Evolutionary conservation across 179 eudicot genomes (phyloP).

Genomic region (Gypsophila paniculata): DNA sequence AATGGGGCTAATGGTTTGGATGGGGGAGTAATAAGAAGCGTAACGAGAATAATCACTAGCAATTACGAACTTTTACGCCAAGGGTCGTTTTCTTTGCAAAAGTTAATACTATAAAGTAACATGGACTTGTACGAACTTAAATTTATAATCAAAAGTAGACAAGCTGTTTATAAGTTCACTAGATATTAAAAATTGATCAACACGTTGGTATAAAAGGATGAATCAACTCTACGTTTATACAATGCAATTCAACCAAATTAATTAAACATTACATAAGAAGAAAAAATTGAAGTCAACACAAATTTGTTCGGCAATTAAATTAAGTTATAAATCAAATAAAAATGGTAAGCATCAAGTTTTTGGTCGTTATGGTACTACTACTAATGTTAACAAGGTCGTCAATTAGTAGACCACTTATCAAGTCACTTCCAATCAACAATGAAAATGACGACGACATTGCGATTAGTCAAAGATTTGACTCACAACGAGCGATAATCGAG

Average conservation of each 20-base stretch:
- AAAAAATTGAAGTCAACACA: not conserved
- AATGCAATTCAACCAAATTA: not conserved
- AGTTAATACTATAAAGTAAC: not conserved
- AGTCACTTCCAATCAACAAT: not conserved
- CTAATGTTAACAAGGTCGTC: conserved; percentile 1
- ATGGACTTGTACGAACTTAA: not conserved
- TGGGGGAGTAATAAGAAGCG: not conserved
- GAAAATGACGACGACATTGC: not conserved
- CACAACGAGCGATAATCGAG: conserved; percentile 16
- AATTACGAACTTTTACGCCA: not conserved
- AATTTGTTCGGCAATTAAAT: too few species aligned
- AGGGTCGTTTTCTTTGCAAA: not conserved
- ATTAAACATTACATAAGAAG: not conserved
- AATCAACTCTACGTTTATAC: not conserved
- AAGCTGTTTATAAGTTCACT: not conserved
- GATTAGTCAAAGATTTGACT: not conserved
- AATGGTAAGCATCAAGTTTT: conserved; percentile 14
- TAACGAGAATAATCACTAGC: not conserved
- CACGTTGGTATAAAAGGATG: conserved; percentile 10
- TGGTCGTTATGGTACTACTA: not conserved
- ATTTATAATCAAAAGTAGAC: not conserved
- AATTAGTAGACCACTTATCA: not conserved
- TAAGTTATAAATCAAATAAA: too few species aligned
- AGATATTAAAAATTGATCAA: not conserved
- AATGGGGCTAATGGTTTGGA: too few species aligned